Percentiles rank a stretch among this genome's conserved stretches.
Conservation (phyloP, 139 green algal species). For the Trebouxia sp. region DNA sequence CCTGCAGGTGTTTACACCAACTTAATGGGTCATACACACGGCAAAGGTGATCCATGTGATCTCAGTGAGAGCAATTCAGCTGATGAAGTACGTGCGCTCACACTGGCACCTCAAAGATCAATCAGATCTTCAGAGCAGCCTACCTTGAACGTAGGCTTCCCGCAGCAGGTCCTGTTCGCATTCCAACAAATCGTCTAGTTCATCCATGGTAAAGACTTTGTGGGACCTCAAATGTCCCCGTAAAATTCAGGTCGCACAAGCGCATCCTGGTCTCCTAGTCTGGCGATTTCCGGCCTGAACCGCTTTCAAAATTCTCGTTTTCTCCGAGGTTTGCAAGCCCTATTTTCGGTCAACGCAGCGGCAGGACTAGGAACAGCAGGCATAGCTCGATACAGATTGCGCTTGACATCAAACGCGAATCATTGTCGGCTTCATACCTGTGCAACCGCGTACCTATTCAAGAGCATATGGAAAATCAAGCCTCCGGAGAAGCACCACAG, state of each 20-base stretch:
- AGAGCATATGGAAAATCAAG: conserved; percentile 28
- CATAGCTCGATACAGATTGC: too few species aligned
- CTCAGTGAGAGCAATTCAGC: too few species aligned
- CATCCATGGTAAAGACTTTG: conserved; percentile 30
- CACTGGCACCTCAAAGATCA: too few species aligned
- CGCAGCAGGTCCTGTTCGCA: conserved; percentile 31
- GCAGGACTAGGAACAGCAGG: too few species aligned
- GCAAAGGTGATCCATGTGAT: too few species aligned
- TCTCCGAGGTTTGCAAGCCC: background rate
- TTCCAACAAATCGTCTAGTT: conserved; percentile 42
- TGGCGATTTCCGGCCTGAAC: background rate
- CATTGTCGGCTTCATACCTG: too few species aligned
- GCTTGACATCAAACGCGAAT: too few species aligned
- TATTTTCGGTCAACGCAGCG: conserved; percentile 1
- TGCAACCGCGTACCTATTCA: too few species aligned
- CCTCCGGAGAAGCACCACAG: background rate
- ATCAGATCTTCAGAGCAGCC: background rate
- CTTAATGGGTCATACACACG: too few species aligned
- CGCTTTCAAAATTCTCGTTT: background rate
- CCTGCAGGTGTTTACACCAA: background rate
- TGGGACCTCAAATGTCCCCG: too few species aligned
- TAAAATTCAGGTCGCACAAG: too few species aligned
- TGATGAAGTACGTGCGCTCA: too few species aligned
- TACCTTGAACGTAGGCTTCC: background rate
- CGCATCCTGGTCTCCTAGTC: background rate